Conservation (phyloP, 2,329 filamentous ascomycete genomes). For the Penicillium crustosum region DNA sequence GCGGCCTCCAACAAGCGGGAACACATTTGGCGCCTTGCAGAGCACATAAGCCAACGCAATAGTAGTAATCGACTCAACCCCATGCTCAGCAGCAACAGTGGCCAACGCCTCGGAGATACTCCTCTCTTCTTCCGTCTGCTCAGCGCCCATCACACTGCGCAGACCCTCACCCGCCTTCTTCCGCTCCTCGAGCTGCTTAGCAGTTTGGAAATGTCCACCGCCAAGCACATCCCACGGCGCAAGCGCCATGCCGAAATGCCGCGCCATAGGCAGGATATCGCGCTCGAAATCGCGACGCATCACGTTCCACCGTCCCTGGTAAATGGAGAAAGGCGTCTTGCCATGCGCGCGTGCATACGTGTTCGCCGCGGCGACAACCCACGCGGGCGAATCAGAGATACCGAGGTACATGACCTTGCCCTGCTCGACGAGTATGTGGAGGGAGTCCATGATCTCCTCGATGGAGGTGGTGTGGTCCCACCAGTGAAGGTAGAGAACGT, state of each 20-base stretch:
- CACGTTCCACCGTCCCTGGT: slow-evolving; percentile 44
- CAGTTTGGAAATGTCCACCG: slow-evolving; percentile 52
- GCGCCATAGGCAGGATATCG: slow-evolving; percentile 45
- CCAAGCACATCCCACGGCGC: slow-evolving; percentile 62
- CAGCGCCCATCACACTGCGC: slow-evolving; percentile 28
- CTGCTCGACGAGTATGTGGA: slow-evolving; percentile 40
- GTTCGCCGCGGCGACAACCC: slow-evolving; percentile 43
- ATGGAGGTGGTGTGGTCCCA: slow-evolving; percentile 48
- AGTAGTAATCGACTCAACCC: slow-evolving; percentile 57
- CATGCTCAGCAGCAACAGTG: slow-evolving; percentile 59
- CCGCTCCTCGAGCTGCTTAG: slow-evolving; percentile 49
- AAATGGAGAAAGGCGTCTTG: slow-evolving; percentile 43
- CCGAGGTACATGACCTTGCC: slow-evolving; percentile 47
- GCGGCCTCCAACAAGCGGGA: slow-evolving; percentile 70
- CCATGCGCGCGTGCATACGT: slow-evolving; percentile 41
- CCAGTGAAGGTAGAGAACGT: slow-evolving; percentile 57
- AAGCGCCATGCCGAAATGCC: slow-evolving; percentile 48
- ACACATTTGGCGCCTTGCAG: slow-evolving; percentile 70
- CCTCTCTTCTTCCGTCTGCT: slow-evolving; percentile 51
- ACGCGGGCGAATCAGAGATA: slow-evolving; percentile 44
- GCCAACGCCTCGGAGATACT: slow-evolving; percentile 59
- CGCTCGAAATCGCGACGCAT: slow-evolving; percentile 43
- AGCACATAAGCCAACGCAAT: slow-evolving; percentile 73
- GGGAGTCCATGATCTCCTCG: slow-evolving; percentile 26
- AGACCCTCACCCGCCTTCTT: slow-evolving; percentile 45